Conservation (phyloP, 192 early-diverging fungal genomes). For the Coemansia sp. region DNA sequence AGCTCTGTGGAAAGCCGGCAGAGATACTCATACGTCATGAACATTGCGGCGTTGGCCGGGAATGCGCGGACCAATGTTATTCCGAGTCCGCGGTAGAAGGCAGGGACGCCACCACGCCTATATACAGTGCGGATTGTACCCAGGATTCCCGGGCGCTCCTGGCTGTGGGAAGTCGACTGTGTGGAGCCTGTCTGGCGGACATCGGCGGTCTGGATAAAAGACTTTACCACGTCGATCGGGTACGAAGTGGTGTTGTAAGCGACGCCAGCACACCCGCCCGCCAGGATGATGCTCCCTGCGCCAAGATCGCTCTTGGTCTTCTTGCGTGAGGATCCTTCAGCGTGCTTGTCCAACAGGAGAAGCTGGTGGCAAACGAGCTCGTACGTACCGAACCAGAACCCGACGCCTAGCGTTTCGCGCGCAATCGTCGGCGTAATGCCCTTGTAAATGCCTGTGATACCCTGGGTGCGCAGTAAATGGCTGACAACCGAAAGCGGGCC, state of each 20-base stretch:
- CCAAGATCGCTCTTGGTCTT: slow-evolving; percentile 72
- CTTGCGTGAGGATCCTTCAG: neutral
- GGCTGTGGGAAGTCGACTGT: neutral
- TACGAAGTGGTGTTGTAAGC: slow-evolving; percentile 85
- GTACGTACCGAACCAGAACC: slow-evolving; percentile 96
- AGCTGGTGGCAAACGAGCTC: slow-evolving; percentile 71
- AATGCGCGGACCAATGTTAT: slow-evolving; percentile 88
- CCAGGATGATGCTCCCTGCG: slow-evolving; percentile 74
- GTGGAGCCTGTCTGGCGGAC: slow-evolving; percentile 17
- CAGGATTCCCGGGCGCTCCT: slow-evolving; percentile 53
- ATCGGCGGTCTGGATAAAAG: slow-evolving; percentile 87
- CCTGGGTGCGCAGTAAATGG: slow-evolving; percentile 58
- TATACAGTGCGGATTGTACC: slow-evolving; percentile 73
- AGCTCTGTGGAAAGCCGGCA: slow-evolving; percentile 32
- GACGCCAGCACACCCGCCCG: slow-evolving; percentile 92
- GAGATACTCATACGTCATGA: slow-evolving; percentile 89
- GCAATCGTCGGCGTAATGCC: slow-evolving; percentile 69
- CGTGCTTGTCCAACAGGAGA: slow-evolving; percentile 14
- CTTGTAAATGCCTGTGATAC: slow-evolving; percentile 54
- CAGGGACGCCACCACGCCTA: slow-evolving; percentile 72
- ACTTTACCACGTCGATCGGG: slow-evolving; percentile 94
- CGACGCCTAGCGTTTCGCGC: slow-evolving; percentile 90
- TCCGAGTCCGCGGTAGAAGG: slow-evolving; percentile 92
- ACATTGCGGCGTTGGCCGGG: slow-evolving; percentile 95
- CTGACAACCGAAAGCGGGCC: slow-evolving; percentile 65